Percentiles rank a stretch among this genome's conserved stretches.
These are phyloP conservation scores for Primulina huaijiensis DNA, from an alignment of 257 asterid genomes.

Conservation along the genomic window DNA sequence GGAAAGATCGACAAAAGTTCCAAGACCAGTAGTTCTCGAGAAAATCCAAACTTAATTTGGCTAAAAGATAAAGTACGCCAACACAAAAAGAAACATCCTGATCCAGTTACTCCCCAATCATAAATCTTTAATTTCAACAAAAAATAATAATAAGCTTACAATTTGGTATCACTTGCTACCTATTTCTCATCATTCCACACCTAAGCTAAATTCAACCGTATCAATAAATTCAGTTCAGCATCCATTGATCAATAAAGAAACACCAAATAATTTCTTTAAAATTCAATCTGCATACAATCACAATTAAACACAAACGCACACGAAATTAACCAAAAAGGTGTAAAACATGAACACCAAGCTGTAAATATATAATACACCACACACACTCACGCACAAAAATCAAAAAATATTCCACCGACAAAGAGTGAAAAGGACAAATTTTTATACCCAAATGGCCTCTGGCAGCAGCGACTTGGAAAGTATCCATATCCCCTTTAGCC, in stretches of 20 bases:
- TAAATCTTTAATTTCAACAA: background rate
- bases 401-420: slow-evolving; percentile 1
- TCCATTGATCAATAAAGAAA: background rate
- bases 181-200: background rate
- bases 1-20: background rate
- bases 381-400: background rate
- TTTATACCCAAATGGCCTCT: slow-evolving; percentile 72
- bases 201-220: background rate
- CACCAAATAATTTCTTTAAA: slow-evolving; percentile 11
- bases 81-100: slow-evolving; percentile 10
- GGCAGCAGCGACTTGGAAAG: slow-evolving; percentile 80
- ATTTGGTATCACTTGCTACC: background rate
- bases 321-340: background rate
- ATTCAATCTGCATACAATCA: background rate
- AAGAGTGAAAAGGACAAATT: background rate
- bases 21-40: background rate
- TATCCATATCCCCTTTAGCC: slow-evolving; percentile 77
- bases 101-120: background rate
- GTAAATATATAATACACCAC: background rate
- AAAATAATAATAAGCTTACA: background rate
- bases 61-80: background rate
- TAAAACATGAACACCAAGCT: background rate
- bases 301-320: background rate
- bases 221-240: too few species aligned
- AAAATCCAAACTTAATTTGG: slow-evolving; percentile 1